Evolutionary conservation across 495 filamentous ascomycete genomes (phyloP), one percentile per base, ranked within the genome.

Genomic region (Penicillium herquei): DNA sequence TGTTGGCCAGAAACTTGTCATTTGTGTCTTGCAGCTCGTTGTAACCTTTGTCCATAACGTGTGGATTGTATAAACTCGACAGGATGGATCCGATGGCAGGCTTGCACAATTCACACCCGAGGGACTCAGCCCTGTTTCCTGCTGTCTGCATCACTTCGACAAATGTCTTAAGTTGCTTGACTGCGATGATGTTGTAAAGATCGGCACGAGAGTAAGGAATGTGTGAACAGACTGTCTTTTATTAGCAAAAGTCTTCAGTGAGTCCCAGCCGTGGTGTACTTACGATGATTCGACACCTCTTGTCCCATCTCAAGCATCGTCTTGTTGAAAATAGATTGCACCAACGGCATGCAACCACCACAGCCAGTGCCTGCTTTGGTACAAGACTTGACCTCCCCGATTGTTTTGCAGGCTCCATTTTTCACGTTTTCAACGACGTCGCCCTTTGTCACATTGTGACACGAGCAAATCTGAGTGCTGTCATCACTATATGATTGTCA

Each of bases 351-450:
- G 68, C 93, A 98, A 12, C 93, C 92, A 62, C 91, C 93, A 66
- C 93, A 98, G 5, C 93, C 93, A 9, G 91, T 96, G 33, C 93
- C 93, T 52, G 92, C 93, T 64, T 96, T 96, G 34, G 93, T 98
- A 74, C 91, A 96, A 3, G 89, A 85, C 71, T 98, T 96, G 63
- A 96, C 84, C 50, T 96, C 88, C 31, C 85, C 89, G 33, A 96
- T 82, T 6, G 86, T 87, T 70, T 89, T 96, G 77, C 92, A 96
- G 33, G 81, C 85, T 33, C 90, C 92, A 49, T 87, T 84, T 64
- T 92, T 95, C 68, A 95, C 83, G 11, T 74, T 79, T 8, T 80
- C 81, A 18, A 86, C 82, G 9, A 96, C 79, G 63, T 94, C 91
- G 35, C 87, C 89, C 68, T 98, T 98, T 13, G 86, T 87, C 32